These are phyloP conservation scores for Aaosphaeria pasadenensis DNA, from an alignment of 2,329 filamentous ascomycete species.

Conservation along the genomic window DNA sequence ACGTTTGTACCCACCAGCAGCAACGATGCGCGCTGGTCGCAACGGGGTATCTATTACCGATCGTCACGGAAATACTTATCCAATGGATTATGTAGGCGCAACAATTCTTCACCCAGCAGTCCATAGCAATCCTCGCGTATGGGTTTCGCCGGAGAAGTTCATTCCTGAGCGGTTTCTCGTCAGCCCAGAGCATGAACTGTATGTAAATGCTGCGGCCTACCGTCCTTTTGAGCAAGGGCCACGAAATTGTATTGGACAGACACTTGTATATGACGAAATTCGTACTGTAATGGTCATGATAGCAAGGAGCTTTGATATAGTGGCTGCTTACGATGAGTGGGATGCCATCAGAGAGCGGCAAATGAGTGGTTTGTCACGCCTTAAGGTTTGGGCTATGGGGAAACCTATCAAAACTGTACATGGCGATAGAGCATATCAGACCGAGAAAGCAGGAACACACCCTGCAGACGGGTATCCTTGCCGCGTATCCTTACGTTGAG, in stretches of 20 bases:
- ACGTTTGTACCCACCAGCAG: slow-evolving; percentile 47
- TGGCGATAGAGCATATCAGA: slow-evolving; percentile 11
- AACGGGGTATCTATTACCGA: slow-evolving; percentile 1
- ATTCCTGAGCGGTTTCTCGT: slow-evolving; percentile 13
- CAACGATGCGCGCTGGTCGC: slow-evolving; percentile 14
- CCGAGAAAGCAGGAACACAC: slow-evolving; percentile 12
- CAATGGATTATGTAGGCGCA: slow-evolving; percentile 3
- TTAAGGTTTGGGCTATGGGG: not conserved
- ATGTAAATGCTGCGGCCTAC: slow-evolving; percentile 41
- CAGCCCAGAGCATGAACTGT: not conserved
- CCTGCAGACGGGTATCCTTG: slow-evolving; percentile 36
- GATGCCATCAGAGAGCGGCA: not conserved
- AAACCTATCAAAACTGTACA: not conserved
- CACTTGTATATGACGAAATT: slow-evolving; percentile 50
- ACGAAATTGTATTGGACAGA: slow-evolving; percentile 54
- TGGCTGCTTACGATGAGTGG: slow-evolving; percentile 4
- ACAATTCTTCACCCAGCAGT: slow-evolving; percentile 2
- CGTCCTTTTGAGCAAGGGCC: slow-evolving; percentile 52
- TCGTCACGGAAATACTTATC: slow-evolving; percentile 3
- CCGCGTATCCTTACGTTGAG: slow-evolving; percentile 5
- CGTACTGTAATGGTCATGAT: slow-evolving; percentile 48
- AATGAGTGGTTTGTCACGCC: not conserved
- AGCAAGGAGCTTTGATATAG: slow-evolving; percentile 45
- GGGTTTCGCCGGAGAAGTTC: slow-evolving; percentile 7
- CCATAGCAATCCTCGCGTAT: slow-evolving; percentile 5